phyloP scores from a whole-genome alignment of 306 rosid genomes.

The Ceratonia siliqua region DNA sequence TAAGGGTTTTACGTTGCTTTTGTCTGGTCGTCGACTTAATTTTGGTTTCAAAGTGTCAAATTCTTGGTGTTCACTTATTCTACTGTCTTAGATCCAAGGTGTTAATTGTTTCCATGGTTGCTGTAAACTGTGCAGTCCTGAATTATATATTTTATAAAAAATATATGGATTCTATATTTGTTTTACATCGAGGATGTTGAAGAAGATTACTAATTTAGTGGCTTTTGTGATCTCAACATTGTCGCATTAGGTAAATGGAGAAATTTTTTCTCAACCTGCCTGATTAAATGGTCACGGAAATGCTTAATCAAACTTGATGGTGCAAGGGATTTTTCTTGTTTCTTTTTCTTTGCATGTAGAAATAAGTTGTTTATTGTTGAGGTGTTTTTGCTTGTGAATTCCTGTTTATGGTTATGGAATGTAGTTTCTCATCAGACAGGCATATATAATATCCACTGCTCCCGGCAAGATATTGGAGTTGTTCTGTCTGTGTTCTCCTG shows the following conservation, averaged over 20 bases:
- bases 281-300: background rate
- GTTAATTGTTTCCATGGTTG: background rate
- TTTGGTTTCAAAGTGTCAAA: slow-evolving; percentile 1
- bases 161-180: background rate
- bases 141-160: background rate
- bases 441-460: background rate
- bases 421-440: background rate
- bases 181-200: background rate
- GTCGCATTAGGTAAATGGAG: slow-evolving; percentile 10
- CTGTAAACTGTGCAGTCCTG: slow-evolving; percentile 2
- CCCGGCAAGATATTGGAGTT: background rate
- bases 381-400: background rate
- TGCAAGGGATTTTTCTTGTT: background rate
- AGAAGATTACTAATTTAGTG: slow-evolving; percentile 15
- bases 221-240: slow-evolving; percentile 1
- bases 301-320: slow-evolving; percentile 1
- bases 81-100: slow-evolving; percentile 40
- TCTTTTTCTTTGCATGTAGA: background rate
- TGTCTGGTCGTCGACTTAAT: background rate
- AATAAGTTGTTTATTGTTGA: background rate
- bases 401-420: slow-evolving; percentile 8
- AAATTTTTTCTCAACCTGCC: background rate
- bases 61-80: slow-evolving; percentile 20
- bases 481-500: background rate
- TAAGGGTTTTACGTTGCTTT: slow-evolving; percentile 40